Evolutionary conservation across 768 basidiomycete genomes (phyloP), one percentile per base, ranked within the genome.

Genomic region (Tephrocybe sp.): DNA sequence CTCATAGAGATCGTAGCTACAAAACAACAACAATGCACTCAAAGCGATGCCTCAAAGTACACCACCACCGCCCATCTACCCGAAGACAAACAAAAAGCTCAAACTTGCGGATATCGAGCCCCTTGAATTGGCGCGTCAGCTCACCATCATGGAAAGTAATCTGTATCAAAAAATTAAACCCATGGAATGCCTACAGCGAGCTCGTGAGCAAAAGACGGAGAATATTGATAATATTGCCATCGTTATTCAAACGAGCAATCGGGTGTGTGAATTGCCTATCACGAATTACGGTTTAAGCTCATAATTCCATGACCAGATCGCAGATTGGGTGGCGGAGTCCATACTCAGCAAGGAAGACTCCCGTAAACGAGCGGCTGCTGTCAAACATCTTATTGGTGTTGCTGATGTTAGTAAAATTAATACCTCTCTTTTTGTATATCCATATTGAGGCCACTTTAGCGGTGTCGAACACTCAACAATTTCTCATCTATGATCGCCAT

Each of bases 401-500:
- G 95, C 97, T 29, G 93, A 97, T 55, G 94, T 95, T 53, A 64
- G 91, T 74, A 1, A 31, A 23, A 19, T 24, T 8, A 36, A 11
- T 24, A 40, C 27, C 21, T 22, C 25, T 18, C 36, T 23, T 16
- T 38, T 30, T 22, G 37, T n/a, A n/a, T n/a, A 43, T 15, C 38
- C 33, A 15, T 38, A 16, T 33, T 56, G 21, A 55, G 22, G 11
- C 13, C 23, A 30, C 13, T 16, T 16, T 55, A 97, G 94, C 89
- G 91, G 24, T 95, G 94, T 65, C 88, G 91, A 39, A 67, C 69
- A 15, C 70, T 97, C 56, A 90, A 94, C 65, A 98, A 98, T 69
- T 97, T 92, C 69, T 94, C 94, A 16, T 90, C 86, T n/a, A 91
- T 98, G 86, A 91, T 93, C 50, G 93, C 94, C 27, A 89, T 98